Conservation (phyloP, 2,329 filamentous ascomycete genomes). For the Botrytis squamosa region DNA sequence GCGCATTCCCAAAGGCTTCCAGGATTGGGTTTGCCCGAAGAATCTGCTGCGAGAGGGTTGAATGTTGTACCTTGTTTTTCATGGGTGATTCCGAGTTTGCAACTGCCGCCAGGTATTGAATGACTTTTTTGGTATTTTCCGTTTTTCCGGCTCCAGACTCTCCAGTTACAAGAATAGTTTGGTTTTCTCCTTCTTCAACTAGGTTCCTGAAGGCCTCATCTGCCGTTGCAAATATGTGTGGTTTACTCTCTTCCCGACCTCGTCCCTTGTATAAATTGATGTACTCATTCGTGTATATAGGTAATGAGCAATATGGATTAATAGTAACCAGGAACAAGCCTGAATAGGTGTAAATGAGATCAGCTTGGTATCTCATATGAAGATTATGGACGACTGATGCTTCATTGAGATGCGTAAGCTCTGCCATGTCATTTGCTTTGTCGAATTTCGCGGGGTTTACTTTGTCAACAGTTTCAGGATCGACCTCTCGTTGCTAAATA, state of each 20-base stretch:
- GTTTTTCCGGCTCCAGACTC: conserved; percentile 98
- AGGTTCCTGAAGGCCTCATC: conserved; percentile 95
- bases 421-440: conserved; percentile 98
- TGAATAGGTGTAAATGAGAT: conserved; percentile 98
- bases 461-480: conserved; percentile 88
- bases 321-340: conserved; percentile 95
- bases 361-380: conserved; percentile 89
- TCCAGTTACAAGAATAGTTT: conserved; percentile 96
- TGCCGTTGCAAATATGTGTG: conserved; percentile 96
- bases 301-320: conserved; percentile 91
- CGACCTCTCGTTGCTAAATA: conserved; percentile 78
- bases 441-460: conserved; percentile 99
- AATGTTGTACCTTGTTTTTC: conserved; percentile 63
- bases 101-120: conserved; percentile 95
- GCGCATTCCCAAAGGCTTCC: conserved; percentile 96
- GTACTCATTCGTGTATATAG: conserved; percentile 96
- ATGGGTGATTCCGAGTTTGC: conserved; percentile 76
- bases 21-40: conserved; percentile 94
- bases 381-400: conserved; percentile 97
- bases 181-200: conserved; percentile 91
- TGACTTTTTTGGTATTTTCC: conserved; percentile 99
- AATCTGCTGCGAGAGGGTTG: conserved; percentile 94
- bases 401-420: conserved; percentile 96
- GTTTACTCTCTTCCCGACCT: conserved; percentile 88
- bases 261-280: conserved; percentile 97